These are phyloP conservation scores for Diplogelasinospora grovesii DNA, from an alignment of 495 filamentous ascomycete species.

Conservation along the genomic window DNA sequence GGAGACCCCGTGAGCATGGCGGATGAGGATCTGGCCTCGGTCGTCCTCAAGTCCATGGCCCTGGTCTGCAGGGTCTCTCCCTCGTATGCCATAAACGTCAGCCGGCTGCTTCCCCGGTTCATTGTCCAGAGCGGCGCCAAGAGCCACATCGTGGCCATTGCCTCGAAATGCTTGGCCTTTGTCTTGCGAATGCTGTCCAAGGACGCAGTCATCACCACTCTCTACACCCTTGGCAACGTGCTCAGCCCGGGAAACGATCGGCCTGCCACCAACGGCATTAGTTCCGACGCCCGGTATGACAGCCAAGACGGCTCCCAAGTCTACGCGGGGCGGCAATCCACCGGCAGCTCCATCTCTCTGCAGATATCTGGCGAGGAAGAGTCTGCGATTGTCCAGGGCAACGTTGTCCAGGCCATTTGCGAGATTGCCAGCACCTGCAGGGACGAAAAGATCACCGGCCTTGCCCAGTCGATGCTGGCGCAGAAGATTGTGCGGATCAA, in stretches of 20 bases:
- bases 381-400: constrained; percentile 60
- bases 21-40: constrained; percentile 62
- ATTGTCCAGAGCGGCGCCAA: constrained; percentile 72
- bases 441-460: constrained; percentile 85
- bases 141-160: constrained; percentile 58
- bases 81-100: constrained; percentile 64
- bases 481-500: constrained; percentile 86
- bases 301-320: constrained; percentile 31
- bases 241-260: constrained; percentile 61
- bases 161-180: constrained; percentile 73
- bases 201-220: constrained; percentile 86
- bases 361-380: constrained; percentile 67
- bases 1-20: constrained; percentile 74
- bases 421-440: constrained; percentile 71
- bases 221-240: constrained; percentile 91
- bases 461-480: constrained; percentile 91
- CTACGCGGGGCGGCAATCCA: constrained; percentile 50
- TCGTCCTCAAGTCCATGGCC: constrained; percentile 73
- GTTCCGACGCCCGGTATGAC: constrained; percentile 29
- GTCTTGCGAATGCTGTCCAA: constrained; percentile 75
- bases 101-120: constrained; percentile 74
- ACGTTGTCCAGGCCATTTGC: constrained; percentile 83
- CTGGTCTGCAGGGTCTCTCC: constrained; percentile 68
- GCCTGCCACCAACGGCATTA: constrained; percentile 27
- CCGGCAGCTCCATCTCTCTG: constrained; percentile 73